Evolutionary conservation across 169 alveolate species (phyloP).

Genomic region (Cystoisospora suis): DNA sequence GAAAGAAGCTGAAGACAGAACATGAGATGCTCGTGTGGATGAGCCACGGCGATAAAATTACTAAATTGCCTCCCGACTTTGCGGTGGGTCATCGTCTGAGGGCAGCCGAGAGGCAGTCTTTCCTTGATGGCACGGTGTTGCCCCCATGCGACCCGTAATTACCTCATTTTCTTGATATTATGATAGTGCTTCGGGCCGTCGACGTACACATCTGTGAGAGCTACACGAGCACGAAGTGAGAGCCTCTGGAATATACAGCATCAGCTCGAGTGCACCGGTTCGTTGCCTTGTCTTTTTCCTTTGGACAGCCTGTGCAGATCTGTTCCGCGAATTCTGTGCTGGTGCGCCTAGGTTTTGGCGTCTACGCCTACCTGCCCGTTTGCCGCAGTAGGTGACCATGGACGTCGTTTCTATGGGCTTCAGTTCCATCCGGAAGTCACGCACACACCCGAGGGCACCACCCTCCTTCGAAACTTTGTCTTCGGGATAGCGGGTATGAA

Average conservation of each 20-base stretch:
- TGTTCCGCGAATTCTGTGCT: background rate
- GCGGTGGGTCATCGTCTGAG: too few relatives aligned
- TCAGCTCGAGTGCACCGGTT: too few relatives aligned
- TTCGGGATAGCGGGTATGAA: background rate
- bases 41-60: constrained; percentile 75
- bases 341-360: constrained; percentile 47
- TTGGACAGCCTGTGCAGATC: too few relatives aligned
- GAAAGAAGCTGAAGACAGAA: background rate
- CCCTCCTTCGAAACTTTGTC: constrained; percentile 68
- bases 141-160: too few relatives aligned
- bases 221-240: background rate
- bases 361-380: constrained; percentile 62
- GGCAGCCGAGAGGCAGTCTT: too few relatives aligned
- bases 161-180: too few relatives aligned
- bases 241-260: too few relatives aligned
- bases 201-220: background rate
- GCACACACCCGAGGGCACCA: constrained; percentile 68
- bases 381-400: constrained; percentile 64
- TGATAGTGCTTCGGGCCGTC: too few relatives aligned
- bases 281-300: too few relatives aligned
- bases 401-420: constrained; percentile 63
- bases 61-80: constrained; percentile 51
- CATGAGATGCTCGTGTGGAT: constrained; percentile 67
- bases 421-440: constrained; percentile 78
- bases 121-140: too few relatives aligned